A percentile compares a stretch with the other conserved stretches of the same genome.
These are phyloP conservation scores for Didymella sp. DNA, from an alignment of 2,329 filamentous ascomycete species.

Conservation along the genomic window DNA sequence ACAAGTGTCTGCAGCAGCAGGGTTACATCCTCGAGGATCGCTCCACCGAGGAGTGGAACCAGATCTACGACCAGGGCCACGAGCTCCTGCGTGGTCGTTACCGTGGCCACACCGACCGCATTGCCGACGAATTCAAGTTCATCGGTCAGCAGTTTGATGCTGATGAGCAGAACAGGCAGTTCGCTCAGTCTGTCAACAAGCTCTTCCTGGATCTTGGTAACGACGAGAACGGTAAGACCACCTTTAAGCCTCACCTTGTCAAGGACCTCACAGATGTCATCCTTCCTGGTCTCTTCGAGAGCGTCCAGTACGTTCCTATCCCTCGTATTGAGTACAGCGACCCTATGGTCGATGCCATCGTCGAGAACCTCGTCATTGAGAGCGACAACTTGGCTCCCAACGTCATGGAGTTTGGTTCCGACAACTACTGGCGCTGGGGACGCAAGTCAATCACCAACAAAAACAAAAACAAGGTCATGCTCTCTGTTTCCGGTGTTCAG, in stretches of 20 bases:
- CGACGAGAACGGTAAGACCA: constrained; percentile 80
- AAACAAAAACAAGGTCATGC: constrained; percentile 82
- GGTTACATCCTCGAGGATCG: constrained; percentile 87
- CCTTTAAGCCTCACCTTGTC: constrained; percentile 90
- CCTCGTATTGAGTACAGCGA: constrained; percentile 95
- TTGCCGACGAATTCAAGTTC: constrained; percentile 91
- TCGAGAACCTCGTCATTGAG: constrained; percentile 95
- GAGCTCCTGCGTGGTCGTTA: constrained; percentile 91
- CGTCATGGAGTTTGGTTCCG: constrained; percentile 82
- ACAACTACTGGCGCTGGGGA: constrained; percentile 95
- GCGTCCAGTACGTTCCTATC: constrained; percentile 86
- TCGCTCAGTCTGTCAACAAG: constrained; percentile 77
- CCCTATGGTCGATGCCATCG: constrained; percentile 79
- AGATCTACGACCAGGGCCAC: constrained; percentile 82
- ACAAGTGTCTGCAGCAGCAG: constrained; percentile 83
- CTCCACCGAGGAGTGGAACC: constrained; percentile 82
- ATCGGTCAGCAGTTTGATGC: constrained; percentile 86
- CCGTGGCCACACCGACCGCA: constrained; percentile 80
- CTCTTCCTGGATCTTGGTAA: constrained; percentile 91
- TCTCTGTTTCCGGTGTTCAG: constrained; percentile 88
- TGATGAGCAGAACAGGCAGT: constrained; percentile 84
- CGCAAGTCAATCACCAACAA: constrained; percentile 85
- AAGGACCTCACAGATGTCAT: constrained; percentile 90
- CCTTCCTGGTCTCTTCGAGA: constrained; percentile 81
- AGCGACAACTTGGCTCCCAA: constrained; percentile 98